These are phyloP conservation scores for Aureobasidium sp. DNA, from an alignment of 2,329 filamentous ascomycete species.

Conservation along the genomic window DNA sequence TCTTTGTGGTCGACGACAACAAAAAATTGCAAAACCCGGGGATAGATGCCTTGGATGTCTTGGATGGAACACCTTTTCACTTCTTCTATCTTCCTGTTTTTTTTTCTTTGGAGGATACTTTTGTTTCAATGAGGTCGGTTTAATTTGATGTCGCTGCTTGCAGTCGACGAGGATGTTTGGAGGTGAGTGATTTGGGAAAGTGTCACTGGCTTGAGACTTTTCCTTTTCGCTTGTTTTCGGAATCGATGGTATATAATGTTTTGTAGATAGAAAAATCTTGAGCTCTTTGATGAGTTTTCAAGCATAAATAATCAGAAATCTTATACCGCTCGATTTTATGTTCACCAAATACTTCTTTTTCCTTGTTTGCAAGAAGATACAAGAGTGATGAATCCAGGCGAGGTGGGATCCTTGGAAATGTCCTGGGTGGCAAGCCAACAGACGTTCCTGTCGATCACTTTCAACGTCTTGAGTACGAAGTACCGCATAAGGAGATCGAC, in stretches of 20 bases:
- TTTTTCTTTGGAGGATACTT: not conserved
- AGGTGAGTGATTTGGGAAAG: too few species aligned
- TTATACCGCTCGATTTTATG: too few species aligned
- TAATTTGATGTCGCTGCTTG: not conserved
- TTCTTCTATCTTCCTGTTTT: not conserved
- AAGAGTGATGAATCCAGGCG: too few species aligned
- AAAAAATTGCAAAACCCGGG: not conserved
- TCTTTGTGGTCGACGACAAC: not conserved
- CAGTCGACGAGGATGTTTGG: too few species aligned
- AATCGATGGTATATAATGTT: too few species aligned
- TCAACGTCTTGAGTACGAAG: not conserved
- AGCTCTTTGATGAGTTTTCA: too few species aligned
- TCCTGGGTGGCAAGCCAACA: not conserved
- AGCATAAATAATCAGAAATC: too few species aligned
- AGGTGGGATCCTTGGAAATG: not conserved
- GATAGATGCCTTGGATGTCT: slow-evolving; percentile 4
- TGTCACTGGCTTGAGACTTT: too few species aligned
- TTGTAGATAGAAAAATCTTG: too few species aligned
- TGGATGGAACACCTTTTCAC: not conserved
- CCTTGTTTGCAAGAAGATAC: too few species aligned
- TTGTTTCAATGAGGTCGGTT: not conserved
- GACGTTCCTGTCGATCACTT: slow-evolving; percentile 5
- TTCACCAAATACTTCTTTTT: too few species aligned
- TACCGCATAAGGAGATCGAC: slow-evolving; percentile 1
- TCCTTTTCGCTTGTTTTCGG: too few species aligned